Evolutionary conservation across 257 asterid species (phyloP), one percentile per base, ranked within the genome.

Genomic region (Solanum piurae): DNA sequence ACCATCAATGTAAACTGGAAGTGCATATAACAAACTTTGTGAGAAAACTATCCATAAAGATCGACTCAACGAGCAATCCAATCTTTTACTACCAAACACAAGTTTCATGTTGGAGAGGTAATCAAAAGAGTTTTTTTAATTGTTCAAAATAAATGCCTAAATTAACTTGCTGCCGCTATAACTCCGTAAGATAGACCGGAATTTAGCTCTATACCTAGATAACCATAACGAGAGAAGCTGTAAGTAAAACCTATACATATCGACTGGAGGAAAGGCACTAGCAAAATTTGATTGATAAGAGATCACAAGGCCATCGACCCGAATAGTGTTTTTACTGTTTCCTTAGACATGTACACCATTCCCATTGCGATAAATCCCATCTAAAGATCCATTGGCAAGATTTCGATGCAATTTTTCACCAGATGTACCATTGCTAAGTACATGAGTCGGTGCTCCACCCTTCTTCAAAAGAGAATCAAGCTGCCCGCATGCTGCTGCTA

Each of bases 401-500:
- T 89, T 88, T 20, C 80, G 88, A 88, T 91, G 92, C 21, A 92
- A 73, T 89, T 95, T 95, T 49, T 87, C 55, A 27, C 91, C 58
- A 11, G 92, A 60, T 62, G 93, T 87, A 36, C 95, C 97, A 42
- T 93, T 95, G 93, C 91, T 91, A 42, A 31, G 88, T 76, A 88
- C 90, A 85, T 86, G 71, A 46, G 88, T 60, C 83, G 76, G 88
- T 66, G 83, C 5, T 8, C 62, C 89, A 31, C 91, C 86, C 73
- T 92, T 94, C 90, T 91, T 93, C 87, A 95, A 71, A 52, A 91
- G 74, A 85, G 86, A 86, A 87, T 95, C 98, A 84, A 95, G 92
- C 89, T 95, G 96, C 31, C 95, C 96, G 72, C 92, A 84, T 71
- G 96, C 93, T 66, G 98, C 96, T 40, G 95, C 97, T 36, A 95